phyloP scores from a whole-genome alignment of 352 stramenopile species.

The Phytophthora uliginosa region DNA sequence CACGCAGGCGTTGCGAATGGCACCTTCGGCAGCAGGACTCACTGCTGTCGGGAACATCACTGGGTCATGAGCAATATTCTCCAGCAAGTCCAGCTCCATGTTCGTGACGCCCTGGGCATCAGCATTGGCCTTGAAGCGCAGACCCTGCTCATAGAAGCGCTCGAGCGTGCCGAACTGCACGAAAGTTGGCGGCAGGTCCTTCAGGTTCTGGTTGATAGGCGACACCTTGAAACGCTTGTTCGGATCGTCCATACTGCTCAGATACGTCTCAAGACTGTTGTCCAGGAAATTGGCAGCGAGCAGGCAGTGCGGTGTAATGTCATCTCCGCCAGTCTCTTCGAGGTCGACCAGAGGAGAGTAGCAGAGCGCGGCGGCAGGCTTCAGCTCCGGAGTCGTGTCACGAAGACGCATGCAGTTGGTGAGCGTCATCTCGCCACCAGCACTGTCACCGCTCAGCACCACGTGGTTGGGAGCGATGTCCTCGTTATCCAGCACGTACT shows the following conservation, averaged over 20 bases:
- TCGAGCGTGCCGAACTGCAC: slow-evolving; percentile 38
- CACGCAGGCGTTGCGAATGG: slow-evolving; percentile 23
- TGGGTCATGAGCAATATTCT: slow-evolving; percentile 39
- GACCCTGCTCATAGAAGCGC: slow-evolving; percentile 35
- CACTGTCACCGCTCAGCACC: slow-evolving; percentile 25
- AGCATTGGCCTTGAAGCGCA: slow-evolving; percentile 34
- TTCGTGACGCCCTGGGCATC: slow-evolving; percentile 32
- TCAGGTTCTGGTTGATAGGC: slow-evolving; percentile 41
- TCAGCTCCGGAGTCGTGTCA: slow-evolving; percentile 11
- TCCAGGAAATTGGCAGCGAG: slow-evolving; percentile 29
- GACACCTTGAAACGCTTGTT: slow-evolving; percentile 22
- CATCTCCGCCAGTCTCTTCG: slow-evolving; percentile 6
- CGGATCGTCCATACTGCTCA: slow-evolving; percentile 13
- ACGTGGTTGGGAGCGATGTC: slow-evolving; percentile 15
- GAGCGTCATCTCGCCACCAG: slow-evolving; percentile 16
- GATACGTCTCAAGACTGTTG: slow-evolving; percentile 18
- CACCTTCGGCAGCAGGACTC: slow-evolving; percentile 25
- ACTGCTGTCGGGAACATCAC: slow-evolving; percentile 39
- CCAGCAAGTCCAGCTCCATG: slow-evolving; percentile 43
- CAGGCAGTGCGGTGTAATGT: slow-evolving; percentile 27
- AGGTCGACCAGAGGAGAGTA: slow-evolving; percentile 29
- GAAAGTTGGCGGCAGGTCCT: slow-evolving; percentile 39
- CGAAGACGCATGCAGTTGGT: slow-evolving; percentile 23
- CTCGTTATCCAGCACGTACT: slow-evolving; percentile 18
- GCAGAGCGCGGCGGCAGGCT: slow-evolving; percentile 9